Conservation (phyloP, 176 grass and related monocot genomes). For the Musa schizocarpa region DNA sequence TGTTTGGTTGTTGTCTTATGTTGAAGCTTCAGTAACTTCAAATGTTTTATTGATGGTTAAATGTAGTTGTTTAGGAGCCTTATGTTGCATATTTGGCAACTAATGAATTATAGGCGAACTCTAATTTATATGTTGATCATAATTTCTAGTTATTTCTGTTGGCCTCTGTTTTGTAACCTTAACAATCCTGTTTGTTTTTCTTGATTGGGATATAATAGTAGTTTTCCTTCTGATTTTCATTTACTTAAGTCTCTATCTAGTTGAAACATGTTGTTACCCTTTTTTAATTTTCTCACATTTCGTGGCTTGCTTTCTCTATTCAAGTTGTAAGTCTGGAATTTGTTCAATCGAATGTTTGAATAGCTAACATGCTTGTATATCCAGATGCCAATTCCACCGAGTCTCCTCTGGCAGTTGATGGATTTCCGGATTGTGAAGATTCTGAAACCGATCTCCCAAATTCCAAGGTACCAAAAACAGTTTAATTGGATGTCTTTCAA, state of each 20-base stretch:
- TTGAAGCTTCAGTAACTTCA: too few relatives aligned
- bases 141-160: too few relatives aligned
- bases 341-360: not conserved
- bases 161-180: too few relatives aligned
- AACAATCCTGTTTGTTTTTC: too few relatives aligned
- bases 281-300: not conserved
- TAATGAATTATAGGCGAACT: too few relatives aligned
- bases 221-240: not conserved
- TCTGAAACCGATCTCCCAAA: conserved; percentile 31
- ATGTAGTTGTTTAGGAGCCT: too few relatives aligned
- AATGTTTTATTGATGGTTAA: too few relatives aligned
- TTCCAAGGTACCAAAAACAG: conserved; percentile 35
- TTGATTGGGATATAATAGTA: too few relatives aligned
- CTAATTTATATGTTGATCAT: too few relatives aligned
- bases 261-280: not conserved
- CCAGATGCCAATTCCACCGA: conserved; percentile 20
- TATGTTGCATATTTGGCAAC: too few relatives aligned
- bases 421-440: conserved; percentile 30
- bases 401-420: conserved; percentile 27
- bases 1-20: too few relatives aligned
- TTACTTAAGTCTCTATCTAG: not conserved
- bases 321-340: not conserved
- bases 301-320: not conserved
- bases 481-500: not conserved
- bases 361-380: not conserved